Base-by-base conservation (phyloP, 2,329 filamentous ascomycete species). In the Teratosphaeria viscida region DNA sequence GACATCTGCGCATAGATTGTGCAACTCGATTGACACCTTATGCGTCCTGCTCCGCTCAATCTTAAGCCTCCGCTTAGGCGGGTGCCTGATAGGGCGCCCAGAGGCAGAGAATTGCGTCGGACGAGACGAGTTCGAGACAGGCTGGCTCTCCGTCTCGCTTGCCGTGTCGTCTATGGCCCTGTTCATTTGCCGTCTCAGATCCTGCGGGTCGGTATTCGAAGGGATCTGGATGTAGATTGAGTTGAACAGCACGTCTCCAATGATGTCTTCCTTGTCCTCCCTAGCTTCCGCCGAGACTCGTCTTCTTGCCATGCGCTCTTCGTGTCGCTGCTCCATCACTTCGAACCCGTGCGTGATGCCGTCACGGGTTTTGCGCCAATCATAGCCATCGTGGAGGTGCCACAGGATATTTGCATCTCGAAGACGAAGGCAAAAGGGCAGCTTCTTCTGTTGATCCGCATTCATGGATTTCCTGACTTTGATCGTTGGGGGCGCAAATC, bases 381-480 rank as follows among this genome's bases (percentile, higher is more conserved):
- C 95, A 71, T 96, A 99, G 1, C 94, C 94, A 76, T 99, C 94
- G 73, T 94, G 96, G 1, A 99, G 78, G 69, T 99, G 95, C 94
- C 94, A 99, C 61, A 97, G 96, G 57, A 96, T 78, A 71, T 97
- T 90, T 5, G 96, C 86, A 69, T 96, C 90, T 29, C 89, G 86
- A 16, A 97, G 82, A 5, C 85, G 85, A 2, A 96, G 79, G 63
- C 85, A 86, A 14, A 99, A 75, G 5, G 92, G 71, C 26, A 72
- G 52, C 32, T 52, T 35, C 27, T 59, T 7, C 35, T 53, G 19
- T 35, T 39, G 47, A 56, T n/a, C 49, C 53, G 27, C 34, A 49
- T 29, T 23, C 14, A 11, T 57, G n/a, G 59, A 61, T 54, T 43
- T 62, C 29, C 43, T 34, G 7, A 34, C 5, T 26, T 55, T 37